Base-by-base conservation (phyloP, 768 basidiomycete species). In the Suillus tomentosus region DNA sequence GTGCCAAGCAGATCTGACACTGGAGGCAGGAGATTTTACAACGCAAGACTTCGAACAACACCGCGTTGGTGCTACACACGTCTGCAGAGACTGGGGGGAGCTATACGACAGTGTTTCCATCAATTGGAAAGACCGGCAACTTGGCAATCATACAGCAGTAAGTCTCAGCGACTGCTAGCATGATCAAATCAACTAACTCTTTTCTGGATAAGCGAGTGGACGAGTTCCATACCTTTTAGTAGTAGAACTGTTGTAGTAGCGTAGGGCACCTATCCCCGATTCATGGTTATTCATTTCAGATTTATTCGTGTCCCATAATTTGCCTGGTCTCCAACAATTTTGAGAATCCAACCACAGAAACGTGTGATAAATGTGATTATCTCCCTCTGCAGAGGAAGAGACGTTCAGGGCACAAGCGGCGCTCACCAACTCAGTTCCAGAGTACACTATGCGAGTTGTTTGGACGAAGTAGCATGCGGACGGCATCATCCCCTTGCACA, bases 11-110 rank as follows among this genome's bases (percentile, higher is more conserved):
- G 50, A 51, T 27, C 50, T 51, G 3, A 51, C 50, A 4, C 55
- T 79, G 13, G 79, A 80, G 62, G 51, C 61, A 13, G 77, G 76
- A 1, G 76, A 78, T 61, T 78, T 78, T 59, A 68, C 72, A 68
- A 61, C 62, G 61, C 65, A 65, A 17, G 69, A 75, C 43, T 75
- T 69, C 48, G 68, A 72, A 24, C 50, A 66, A 3, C 66, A 77
- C 53, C 61, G 65, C 43, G 31, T 62, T 19, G 68, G 67, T 7
- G 68, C 61, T 19, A 65, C 66, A 11, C 55, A 61, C 7, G 62
- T 72, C 19, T 74, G 73, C 48, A 51, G 60, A 53, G 72, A 73
- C 57, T 74, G 73, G 73, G 65, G 66, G 42, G 60, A 53, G 64
- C 65, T 66, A 58, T 70, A 69, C 15, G 45, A 60, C 2, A 27